Base-by-base conservation (phyloP, 164 flowering plant species). In the Vitis amurensis region DNA sequence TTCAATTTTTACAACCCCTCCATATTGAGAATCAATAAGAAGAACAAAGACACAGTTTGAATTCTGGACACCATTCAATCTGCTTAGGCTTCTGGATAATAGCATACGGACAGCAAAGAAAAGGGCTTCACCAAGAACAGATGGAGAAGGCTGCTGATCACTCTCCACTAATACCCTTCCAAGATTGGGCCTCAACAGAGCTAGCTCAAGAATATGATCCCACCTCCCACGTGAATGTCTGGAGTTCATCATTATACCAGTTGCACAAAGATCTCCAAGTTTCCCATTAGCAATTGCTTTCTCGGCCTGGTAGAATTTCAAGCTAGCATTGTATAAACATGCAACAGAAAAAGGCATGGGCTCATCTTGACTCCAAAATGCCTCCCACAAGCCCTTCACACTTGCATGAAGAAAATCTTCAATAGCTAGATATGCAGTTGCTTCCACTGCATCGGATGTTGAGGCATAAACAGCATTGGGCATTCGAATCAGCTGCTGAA, bases 401-500 rank as follows among this genome's bases (percentile, higher is more conserved):
- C 91, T 77, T 6, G 97, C 88, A 76, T 92, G 91, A 56, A 94
- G 74, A 78, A 94, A 94, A 82, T 94, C 98, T 79, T 94, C 98
- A 63, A 91, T 71, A 7, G 98, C 94, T 77, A 92, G 93, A 84
- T 82, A 89, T 2, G 94, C 88, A 73, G 85, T 79, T 57, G 89
- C 93, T 72, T 89, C 94, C 50, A 76, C 85, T 68, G 86, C 80
- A 71, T 87, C 87, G 58, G 97, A 90, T 31, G 93, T 74, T 56
- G 97, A 88, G 70, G 92, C 97, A 81, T 89, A 82, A 57, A 87
- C 80, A 69, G 92, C 86, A 80, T 79, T 88, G 7, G 98, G 98
- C 98, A 94, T 94, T 64, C 98, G 86, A 74, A 87, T 69, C 59
- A 94, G 81, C 81, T 94, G 98, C 78, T 92, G 93, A 81, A 94